These are phyloP conservation scores for Hordeum marinum DNA, from an alignment of 176 grass and related monocot species.

Conservation along the genomic window DNA sequence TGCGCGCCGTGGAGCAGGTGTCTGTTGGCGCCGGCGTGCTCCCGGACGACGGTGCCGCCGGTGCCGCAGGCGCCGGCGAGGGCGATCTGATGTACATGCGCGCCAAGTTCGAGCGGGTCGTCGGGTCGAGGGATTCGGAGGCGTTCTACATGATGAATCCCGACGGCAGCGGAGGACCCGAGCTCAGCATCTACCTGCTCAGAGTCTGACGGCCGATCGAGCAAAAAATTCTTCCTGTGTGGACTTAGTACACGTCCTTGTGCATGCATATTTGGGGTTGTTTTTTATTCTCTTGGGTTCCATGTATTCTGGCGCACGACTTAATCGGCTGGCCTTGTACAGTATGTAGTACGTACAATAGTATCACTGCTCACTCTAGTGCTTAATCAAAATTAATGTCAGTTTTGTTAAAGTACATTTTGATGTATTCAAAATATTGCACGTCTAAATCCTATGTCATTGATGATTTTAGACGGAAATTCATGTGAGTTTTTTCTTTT, in stretches of 20 bases:
- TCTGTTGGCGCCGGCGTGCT: constrained; percentile 83
- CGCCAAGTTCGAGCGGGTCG: constrained; percentile 81
- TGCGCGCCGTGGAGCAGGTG: constrained; percentile 64
- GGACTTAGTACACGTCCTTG: background rate
- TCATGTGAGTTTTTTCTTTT: too few relatives aligned
- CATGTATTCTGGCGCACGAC: constrained; percentile 38
- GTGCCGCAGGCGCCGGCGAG: constrained; percentile 17
- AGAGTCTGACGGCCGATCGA: constrained; percentile 31
- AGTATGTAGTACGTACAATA: constrained; percentile 33
- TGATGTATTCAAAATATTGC: too few relatives aligned
- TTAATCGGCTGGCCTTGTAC: too few relatives aligned
- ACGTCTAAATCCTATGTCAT: too few relatives aligned
- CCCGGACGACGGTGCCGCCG: constrained; percentile 29
- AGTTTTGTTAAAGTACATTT: too few relatives aligned
- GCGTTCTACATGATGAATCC: constrained; percentile 97
- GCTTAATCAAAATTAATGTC: background rate
- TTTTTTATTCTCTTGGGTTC: constrained; percentile 1
- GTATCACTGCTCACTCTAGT: background rate
- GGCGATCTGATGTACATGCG: constrained; percentile 93
- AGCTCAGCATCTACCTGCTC: constrained; percentile 91
- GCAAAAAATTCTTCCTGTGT: background rate
- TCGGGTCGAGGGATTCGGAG: constrained; percentile 76
- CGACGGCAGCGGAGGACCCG: constrained; percentile 60
- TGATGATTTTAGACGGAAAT: too few relatives aligned
- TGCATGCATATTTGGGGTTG: constrained; percentile 8